Percentiles rank a stretch among this genome's conserved stretches.
phyloP scores from a whole-genome alignment of 805 yeast genomes.

The Isabelozyma gotoi region DNA sequence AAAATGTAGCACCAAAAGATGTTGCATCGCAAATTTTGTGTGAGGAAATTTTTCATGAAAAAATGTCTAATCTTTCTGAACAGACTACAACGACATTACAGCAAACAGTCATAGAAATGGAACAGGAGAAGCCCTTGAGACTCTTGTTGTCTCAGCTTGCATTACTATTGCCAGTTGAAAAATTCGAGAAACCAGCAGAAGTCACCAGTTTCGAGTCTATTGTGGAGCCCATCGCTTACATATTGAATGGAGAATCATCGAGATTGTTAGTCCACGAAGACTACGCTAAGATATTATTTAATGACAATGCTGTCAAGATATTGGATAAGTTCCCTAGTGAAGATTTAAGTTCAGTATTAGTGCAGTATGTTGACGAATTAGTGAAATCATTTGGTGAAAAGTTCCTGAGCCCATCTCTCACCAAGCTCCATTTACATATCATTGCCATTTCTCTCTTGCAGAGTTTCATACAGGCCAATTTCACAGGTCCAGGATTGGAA shows the following conservation, averaged over 20 bases:
- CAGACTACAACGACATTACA: background rate
- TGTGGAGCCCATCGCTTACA: constrained; percentile 12
- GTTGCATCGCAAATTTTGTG: background rate
- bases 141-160: constrained; percentile 6
- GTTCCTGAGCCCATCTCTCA: constrained; percentile 4
- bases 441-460: constrained; percentile 64
- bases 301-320: constrained; percentile 9
- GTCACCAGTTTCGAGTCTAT: constrained; percentile 4
- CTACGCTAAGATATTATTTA: constrained; percentile 15
- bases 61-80: no score
- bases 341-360: constrained; percentile 17
- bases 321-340: constrained; percentile 20
- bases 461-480: constrained; percentile 70
- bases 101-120: background rate
- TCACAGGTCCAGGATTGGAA: constrained; percentile 74
- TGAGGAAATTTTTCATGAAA: no score
- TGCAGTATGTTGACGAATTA: constrained; percentile 5
- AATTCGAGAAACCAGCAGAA: constrained; percentile 1
- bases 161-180: constrained; percentile 6
- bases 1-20: no score
- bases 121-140: constrained; percentile 1
- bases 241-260: constrained; percentile 25
- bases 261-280: constrained; percentile 20
- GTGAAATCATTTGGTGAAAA: constrained; percentile 6
- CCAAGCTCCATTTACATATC: constrained; percentile 25